Conservation (phyloP, 2,329 filamentous ascomycete genomes). For the Trichoderma simmonsii region DNA sequence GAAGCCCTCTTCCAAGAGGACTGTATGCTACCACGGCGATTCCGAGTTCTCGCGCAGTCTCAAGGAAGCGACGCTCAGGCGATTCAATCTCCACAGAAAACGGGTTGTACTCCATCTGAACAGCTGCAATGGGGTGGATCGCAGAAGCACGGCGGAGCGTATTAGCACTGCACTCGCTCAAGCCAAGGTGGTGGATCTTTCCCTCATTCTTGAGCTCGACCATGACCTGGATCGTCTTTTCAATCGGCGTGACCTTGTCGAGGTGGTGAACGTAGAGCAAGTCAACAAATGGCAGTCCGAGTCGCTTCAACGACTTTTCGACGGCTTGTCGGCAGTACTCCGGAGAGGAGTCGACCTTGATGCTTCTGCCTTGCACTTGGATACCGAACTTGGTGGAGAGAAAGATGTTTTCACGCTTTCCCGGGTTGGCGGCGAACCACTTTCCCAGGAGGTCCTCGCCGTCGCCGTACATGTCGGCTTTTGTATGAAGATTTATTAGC, state of each 20-base stretch:
- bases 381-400: conserved; percentile 42
- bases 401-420: conserved; percentile 47
- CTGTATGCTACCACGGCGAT: conserved; percentile 56
- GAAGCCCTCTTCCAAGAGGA: conserved; percentile 58
- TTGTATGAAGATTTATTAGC: background rate
- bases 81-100: conserved; percentile 59
- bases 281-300: conserved; percentile 53
- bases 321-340: conserved; percentile 22
- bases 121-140: conserved; percentile 47
- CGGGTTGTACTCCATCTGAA: conserved; percentile 54
- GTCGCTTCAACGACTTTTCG: conserved; percentile 40
- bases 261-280: conserved; percentile 54
- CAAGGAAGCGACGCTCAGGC: conserved; percentile 44
- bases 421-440: conserved; percentile 46
- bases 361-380: background rate
- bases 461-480: conserved; percentile 44
- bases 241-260: conserved; percentile 45
- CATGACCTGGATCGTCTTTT: conserved; percentile 52
- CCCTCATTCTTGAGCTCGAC: conserved; percentile 49
- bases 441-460: conserved; percentile 47
- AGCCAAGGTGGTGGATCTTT: conserved; percentile 55
- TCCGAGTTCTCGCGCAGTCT: conserved; percentile 56
- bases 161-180: conserved; percentile 49
- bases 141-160: conserved; percentile 50
- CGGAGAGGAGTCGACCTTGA: conserved; percentile 1